A percentile compares a stretch with the other conserved stretches of the same genome.
Evolutionary conservation across 2,329 filamentous ascomycete species (phyloP).

Genomic region (Aspergillus sp.): DNA sequence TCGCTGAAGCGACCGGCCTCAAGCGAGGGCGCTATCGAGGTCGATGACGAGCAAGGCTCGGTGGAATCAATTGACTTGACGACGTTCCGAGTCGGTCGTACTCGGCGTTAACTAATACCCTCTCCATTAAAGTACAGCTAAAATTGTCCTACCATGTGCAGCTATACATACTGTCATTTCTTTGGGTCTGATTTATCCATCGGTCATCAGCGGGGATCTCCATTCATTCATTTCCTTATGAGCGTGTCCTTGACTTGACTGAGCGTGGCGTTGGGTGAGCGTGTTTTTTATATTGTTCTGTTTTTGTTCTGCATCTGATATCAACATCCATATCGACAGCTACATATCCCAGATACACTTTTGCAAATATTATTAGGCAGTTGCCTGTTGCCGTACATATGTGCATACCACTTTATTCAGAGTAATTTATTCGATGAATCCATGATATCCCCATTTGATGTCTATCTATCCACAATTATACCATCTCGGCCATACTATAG

Average conservation of each 20-base stretch:
- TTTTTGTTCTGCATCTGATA: background rate
- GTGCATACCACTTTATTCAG: too few species aligned
- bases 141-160: too few species aligned
- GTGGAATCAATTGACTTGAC: conserved; percentile 21
- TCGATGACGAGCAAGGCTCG: conserved; percentile 19
- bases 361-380: background rate
- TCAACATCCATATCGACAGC: background rate
- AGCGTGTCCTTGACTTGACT: conserved; percentile 17
- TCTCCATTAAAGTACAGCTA: too few species aligned
- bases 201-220: background rate
- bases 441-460: too few species aligned
- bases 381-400: too few species aligned
- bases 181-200: conserved; percentile 9
- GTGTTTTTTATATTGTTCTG: conserved; percentile 4
- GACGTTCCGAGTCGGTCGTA: conserved; percentile 18
- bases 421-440: too few species aligned
- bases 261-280: conserved; percentile 24
- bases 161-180: conserved; percentile 2
- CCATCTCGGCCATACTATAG: too few species aligned
- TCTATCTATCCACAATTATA: too few species aligned
- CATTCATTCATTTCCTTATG: conserved; percentile 13
- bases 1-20: conserved; percentile 8
- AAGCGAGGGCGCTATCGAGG: conserved; percentile 16
- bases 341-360: background rate
- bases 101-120: conserved; percentile 2